These are phyloP conservation scores for Brettanomyces nanus DNA, from an alignment of 805 yeast genomes.

Conservation along the genomic window DNA sequence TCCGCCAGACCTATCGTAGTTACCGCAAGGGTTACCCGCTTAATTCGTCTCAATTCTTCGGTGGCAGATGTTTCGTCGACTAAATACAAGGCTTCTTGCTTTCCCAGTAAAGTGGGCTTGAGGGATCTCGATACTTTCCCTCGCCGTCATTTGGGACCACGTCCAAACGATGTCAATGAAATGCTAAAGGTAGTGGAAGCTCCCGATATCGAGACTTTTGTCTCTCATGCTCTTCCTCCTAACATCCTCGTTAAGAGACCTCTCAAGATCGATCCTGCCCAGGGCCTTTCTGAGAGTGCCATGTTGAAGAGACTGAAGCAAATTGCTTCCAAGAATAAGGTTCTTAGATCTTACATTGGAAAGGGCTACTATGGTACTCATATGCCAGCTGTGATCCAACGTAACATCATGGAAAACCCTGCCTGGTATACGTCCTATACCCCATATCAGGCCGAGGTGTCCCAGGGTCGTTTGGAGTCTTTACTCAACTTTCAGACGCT, in stretches of 20 bases:
- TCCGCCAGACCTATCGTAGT: no score
- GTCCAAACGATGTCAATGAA: slow-evolving; percentile 46
- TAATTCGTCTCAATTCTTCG: no score
- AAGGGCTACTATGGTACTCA: slow-evolving; percentile 90
- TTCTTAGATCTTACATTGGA: slow-evolving; percentile 75
- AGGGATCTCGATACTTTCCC: slow-evolving; percentile 66
- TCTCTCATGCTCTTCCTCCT: slow-evolving; percentile 66
- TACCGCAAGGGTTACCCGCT: no score
- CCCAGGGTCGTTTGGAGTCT: slow-evolving; percentile 92
- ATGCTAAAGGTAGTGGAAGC: slow-evolving; percentile 68
- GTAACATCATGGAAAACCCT: slow-evolving; percentile 87
- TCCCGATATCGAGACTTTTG: slow-evolving; percentile 59
- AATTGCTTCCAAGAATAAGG: slow-evolving; percentile 69
- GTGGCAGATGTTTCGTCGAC: slow-evolving; percentile 54
- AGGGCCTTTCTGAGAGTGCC: slow-evolving; percentile 77
- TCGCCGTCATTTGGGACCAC: slow-evolving; percentile 87
- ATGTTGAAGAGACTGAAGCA: slow-evolving; percentile 60
- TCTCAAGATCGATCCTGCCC: slow-evolving; percentile 54
- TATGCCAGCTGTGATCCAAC: slow-evolving; percentile 85
- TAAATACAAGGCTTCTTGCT: slow-evolving; percentile 39
- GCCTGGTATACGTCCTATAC: slow-evolving; percentile 99
- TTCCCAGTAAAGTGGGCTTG: slow-evolving; percentile 27
- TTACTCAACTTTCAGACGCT: slow-evolving; percentile 90
- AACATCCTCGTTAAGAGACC: slow-evolving; percentile 64
- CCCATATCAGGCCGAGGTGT: slow-evolving; percentile 96